These are phyloP conservation scores for Fusarium camptoceras DNA, from an alignment of 2,329 filamentous ascomycete species.

Conservation along the genomic window DNA sequence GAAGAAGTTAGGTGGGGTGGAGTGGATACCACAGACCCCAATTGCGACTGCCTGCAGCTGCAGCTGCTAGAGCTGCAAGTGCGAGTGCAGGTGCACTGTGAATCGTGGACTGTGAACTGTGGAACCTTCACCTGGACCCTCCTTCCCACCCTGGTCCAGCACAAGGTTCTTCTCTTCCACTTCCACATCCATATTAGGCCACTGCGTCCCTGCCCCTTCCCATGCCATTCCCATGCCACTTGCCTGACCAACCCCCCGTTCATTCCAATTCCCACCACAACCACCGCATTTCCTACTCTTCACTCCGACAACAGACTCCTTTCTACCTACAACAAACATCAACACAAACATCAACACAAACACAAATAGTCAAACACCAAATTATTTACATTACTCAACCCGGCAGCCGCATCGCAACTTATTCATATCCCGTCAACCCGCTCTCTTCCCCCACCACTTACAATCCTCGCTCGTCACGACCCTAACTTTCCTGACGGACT, in stretches of 20 bases:
- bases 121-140: constrained; percentile 20
- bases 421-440: background rate
- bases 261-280: constrained; percentile 43
- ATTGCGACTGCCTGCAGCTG: background rate
- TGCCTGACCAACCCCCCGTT: constrained; percentile 44
- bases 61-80: constrained; percentile 7
- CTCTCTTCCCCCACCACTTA: constrained; percentile 13
- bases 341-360: constrained; percentile 40
- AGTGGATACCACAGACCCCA: constrained; percentile 3
- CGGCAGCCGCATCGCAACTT: constrained; percentile 17
- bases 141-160: constrained; percentile 18
- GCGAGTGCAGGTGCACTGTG: constrained; percentile 6
- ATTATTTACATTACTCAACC: constrained; percentile 8
- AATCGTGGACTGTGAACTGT: constrained; percentile 1
- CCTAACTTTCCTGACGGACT: constrained; percentile 1
- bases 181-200: constrained; percentile 43
- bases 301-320: constrained; percentile 40
- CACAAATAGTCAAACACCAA: constrained; percentile 31
- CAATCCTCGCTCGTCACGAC: background rate
- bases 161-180: constrained; percentile 29
- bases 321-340: constrained; percentile 39
- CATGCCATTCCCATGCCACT: constrained; percentile 39
- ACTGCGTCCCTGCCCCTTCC: constrained; percentile 41
- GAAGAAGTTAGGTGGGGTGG: background rate
- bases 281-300: constrained; percentile 42